These are phyloP conservation scores for Boletus rubropictus DNA, from an alignment of 768 basidiomycete genomes.

Conservation along the genomic window DNA sequence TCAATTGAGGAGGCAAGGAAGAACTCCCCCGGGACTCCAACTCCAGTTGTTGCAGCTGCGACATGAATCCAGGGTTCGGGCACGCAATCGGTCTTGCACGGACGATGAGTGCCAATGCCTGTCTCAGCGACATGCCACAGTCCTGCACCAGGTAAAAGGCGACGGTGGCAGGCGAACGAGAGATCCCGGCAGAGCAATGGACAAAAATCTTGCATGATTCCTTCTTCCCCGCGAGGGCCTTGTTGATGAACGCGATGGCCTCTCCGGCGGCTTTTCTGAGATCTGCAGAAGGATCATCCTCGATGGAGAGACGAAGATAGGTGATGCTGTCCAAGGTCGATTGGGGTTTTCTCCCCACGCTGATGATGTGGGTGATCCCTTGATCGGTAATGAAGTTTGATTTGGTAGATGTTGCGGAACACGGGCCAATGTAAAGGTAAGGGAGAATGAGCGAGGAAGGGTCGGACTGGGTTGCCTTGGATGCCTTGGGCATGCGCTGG, in stretches of 20 bases:
- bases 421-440: conserved; percentile 8
- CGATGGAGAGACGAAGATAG: conserved; percentile 8
- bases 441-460: conserved; percentile 4
- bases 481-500: conserved; percentile 3
- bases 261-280: not conserved
- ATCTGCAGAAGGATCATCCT: conserved; percentile 6
- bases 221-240: not conserved
- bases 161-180: conserved; percentile 5
- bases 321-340: not conserved
- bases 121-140: conserved; percentile 2
- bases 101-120: not conserved
- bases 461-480: not conserved
- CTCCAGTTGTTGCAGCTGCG: not conserved
- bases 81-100: conserved; percentile 1
- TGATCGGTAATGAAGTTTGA: conserved; percentile 1
- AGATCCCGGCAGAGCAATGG: conserved; percentile 10
- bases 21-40: not conserved
- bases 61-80: conserved; percentile 6
- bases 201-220: conserved; percentile 1
- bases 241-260: conserved; percentile 2
- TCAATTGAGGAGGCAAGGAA: not conserved
- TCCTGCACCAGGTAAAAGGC: conserved; percentile 3
- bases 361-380: conserved; percentile 12
- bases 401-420: conserved; percentile 5
- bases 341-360: conserved; percentile 3